Evolutionary conservation across 495 filamentous ascomycete species (phyloP).

Genomic region (Talaromyces borbonicus): DNA sequence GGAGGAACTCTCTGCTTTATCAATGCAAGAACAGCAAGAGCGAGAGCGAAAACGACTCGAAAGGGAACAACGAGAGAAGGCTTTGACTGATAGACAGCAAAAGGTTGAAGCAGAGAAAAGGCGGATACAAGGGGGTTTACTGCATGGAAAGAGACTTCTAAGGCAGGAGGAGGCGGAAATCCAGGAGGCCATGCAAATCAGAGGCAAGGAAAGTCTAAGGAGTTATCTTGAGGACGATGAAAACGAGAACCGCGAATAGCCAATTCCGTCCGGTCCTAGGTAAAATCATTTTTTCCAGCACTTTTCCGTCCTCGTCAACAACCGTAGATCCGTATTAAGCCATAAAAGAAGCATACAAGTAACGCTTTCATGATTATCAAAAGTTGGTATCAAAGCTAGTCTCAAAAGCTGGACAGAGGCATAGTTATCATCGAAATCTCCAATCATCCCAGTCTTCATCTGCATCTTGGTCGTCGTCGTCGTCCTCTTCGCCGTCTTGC

Average conservation of each 20-base stretch:
- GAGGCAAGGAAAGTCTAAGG: constrained; percentile 58
- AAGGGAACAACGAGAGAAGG: constrained; percentile 58
- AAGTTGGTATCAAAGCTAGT: neutral
- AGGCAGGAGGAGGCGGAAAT: constrained; percentile 71
- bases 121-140: constrained; percentile 52
- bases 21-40: constrained; percentile 50
- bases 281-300: too few species aligned
- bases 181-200: constrained; percentile 64
- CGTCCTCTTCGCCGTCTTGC: constrained; percentile 45
- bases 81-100: constrained; percentile 64
- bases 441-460: constrained; percentile 62
- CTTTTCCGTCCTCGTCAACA: too few species aligned
- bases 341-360: neutral
- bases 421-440: constrained; percentile 44
- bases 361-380: neutral
- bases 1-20: constrained; percentile 28
- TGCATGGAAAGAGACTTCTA: constrained; percentile 55
- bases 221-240: constrained; percentile 43
- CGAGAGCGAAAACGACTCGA: constrained; percentile 52
- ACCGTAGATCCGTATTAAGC: neutral
- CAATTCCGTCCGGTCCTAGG: neutral
- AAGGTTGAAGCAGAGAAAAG: constrained; percentile 66
- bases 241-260: neutral
- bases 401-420: neutral
- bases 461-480: constrained; percentile 47